Evolutionary conservation across 73 alveolate species (phyloP).

Genomic region (Symbiodinium pilosum): DNA sequence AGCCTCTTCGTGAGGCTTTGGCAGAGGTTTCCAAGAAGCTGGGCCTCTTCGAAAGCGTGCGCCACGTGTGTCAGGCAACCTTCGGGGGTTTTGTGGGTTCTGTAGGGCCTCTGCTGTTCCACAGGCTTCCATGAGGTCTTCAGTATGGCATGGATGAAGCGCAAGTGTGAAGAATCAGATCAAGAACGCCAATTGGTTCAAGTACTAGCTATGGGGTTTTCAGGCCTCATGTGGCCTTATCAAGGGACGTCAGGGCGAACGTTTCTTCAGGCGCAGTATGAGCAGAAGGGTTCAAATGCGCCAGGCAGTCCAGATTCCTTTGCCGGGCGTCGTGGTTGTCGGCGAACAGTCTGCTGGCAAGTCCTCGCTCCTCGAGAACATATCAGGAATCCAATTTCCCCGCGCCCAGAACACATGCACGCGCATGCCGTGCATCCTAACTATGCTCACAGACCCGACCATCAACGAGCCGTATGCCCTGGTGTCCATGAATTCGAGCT

Average conservation of each 20-base stretch:
- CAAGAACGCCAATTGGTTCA: no score
- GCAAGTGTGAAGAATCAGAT: no score
- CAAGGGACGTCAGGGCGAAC: no score
- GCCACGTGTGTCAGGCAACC: slow-evolving; percentile 37
- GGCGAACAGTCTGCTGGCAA: slow-evolving; percentile 65
- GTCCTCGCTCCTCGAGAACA: slow-evolving; percentile 47
- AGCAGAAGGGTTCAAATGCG: no score
- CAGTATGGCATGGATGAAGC: no score
- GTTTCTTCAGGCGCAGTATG: no score
- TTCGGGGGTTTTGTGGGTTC: no score
- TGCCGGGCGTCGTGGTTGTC: slow-evolving; percentile 49
- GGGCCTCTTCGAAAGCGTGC: slow-evolving; percentile 37
- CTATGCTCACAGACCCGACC: slow-evolving; percentile 21
- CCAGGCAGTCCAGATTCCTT: slow-evolving; percentile 24
- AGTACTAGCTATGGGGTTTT: no score
- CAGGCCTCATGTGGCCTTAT: no score
- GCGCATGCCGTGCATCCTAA: slow-evolving; percentile 15
- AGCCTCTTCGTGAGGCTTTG: not conserved
- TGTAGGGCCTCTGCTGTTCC: no score
- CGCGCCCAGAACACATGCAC: slow-evolving; percentile 83
- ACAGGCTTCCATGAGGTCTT: no score
- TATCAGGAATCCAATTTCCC: slow-evolving; percentile 59
- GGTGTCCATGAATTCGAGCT: slow-evolving; percentile 39
- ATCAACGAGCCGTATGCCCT: not conserved
- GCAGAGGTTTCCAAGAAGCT: slow-evolving; percentile 47